Conservation (phyloP, 2,329 filamentous ascomycete species). For the Cyphellophora europaea region DNA sequence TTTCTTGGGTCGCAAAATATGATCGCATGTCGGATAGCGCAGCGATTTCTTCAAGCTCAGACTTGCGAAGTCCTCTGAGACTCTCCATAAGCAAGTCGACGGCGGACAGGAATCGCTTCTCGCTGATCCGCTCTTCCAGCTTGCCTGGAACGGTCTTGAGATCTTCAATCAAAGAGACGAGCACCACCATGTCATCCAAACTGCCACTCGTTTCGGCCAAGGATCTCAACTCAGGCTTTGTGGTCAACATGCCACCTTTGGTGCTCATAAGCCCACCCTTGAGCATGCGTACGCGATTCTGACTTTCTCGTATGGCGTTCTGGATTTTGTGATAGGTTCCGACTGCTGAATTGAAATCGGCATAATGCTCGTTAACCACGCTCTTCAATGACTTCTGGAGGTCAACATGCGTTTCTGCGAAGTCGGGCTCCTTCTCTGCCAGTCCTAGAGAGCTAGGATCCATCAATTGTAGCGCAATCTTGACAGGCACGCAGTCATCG, state of each 20-base stretch:
- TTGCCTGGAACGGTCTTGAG: constrained; percentile 83
- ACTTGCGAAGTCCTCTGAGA: constrained; percentile 70
- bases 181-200: constrained; percentile 82
- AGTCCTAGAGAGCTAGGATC: constrained; percentile 89
- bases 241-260: constrained; percentile 71
- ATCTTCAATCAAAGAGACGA: constrained; percentile 76
- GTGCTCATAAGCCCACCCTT: constrained; percentile 75
- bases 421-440: constrained; percentile 78
- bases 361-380: constrained; percentile 97
- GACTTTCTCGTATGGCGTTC: constrained; percentile 78
- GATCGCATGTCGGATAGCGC: constrained; percentile 75
- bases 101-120: constrained; percentile 87
- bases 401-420: constrained; percentile 72
- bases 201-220: constrained; percentile 78
- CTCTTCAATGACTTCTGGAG: constrained; percentile 88
- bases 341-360: constrained; percentile 98
- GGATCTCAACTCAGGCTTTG: constrained; percentile 84
- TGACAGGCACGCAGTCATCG: constrained; percentile 81
- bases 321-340: constrained; percentile 99
- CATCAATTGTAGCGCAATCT: constrained; percentile 88
- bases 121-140: constrained; percentile 86
- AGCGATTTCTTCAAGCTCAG: constrained; percentile 84
- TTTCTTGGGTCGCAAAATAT: constrained; percentile 90
- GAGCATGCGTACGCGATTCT: constrained; percentile 71
- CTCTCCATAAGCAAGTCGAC: constrained; percentile 88